Percentiles rank a stretch among this genome's conserved stretches.
These are phyloP conservation scores for Iberis amara DNA, from an alignment of 441 rosid species.

Conservation along the genomic window DNA sequence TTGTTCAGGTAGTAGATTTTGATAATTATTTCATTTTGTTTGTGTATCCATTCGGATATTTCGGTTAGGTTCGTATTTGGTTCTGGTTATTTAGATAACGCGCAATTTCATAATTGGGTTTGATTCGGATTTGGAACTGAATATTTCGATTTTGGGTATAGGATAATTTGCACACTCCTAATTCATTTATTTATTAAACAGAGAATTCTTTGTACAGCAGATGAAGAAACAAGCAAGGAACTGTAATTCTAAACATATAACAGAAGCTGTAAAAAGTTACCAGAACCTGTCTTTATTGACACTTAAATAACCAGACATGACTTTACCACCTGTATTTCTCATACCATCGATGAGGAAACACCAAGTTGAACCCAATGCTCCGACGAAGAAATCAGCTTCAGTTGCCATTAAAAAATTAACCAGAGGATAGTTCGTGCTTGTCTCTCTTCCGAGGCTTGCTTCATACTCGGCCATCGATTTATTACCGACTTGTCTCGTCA, in stretches of 20 bases:
- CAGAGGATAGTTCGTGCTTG: slow-evolving; percentile 82
- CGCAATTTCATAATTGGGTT: no score
- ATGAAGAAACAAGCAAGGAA: slow-evolving; percentile 9
- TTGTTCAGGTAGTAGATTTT: no score
- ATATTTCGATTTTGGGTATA: no score
- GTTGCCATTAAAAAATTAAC: slow-evolving; percentile 91
- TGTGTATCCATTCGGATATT: no score
- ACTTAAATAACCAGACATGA: slow-evolving; percentile 83
- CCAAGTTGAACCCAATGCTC: slow-evolving; percentile 97
- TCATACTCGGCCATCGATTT: slow-evolving; percentile 71
- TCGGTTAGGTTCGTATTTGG: no score
- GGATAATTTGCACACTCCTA: no score
- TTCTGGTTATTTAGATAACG: no score
- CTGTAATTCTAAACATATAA: no score
- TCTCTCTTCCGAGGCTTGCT: slow-evolving; percentile 84
- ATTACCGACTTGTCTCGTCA: slow-evolving; percentile 75
- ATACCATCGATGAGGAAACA: slow-evolving; percentile 90
- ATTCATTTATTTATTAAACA: slow-evolving; percentile 16
- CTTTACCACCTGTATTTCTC: slow-evolving; percentile 95
- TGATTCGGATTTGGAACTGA: no score
- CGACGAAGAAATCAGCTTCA: slow-evolving; percentile 80
- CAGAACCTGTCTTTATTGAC: slow-evolving; percentile 93
- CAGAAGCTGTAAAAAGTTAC: slow-evolving; percentile 37
- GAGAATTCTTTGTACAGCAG: slow-evolving; percentile 21
- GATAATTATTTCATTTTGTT: no score